Percentiles rank a stretch among this genome's conserved stretches.
Conservation (phyloP, 371 early-diverging fungal species). For the Lichtheimia ramosa region DNA sequence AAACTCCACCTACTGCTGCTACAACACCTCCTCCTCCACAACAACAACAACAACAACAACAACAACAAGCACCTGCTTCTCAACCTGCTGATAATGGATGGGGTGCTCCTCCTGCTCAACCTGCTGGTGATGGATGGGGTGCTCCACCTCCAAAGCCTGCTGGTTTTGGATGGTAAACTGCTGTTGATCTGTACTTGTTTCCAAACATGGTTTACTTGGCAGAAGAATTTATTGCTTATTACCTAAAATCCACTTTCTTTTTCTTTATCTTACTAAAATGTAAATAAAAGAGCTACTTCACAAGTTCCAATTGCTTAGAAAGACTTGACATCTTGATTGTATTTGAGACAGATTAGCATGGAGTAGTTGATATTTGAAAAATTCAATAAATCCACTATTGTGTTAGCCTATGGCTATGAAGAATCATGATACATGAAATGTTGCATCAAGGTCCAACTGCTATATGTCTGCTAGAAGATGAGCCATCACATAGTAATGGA, state of each 20-base stretch:
- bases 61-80: too few relatives aligned
- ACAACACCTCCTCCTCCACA: constrained; percentile 1
- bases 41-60: constrained; percentile 2
- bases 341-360: too few relatives aligned
- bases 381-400: too few relatives aligned
- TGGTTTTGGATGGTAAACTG: constrained; percentile 26
- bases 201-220: neutral
- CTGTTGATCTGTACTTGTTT: neutral
- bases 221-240: neutral
- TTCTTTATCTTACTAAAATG: neutral
- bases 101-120: constrained; percentile 24
- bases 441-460: too few relatives aligned
- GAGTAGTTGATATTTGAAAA: too few relatives aligned
- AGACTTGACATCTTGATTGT: too few relatives aligned
- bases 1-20: constrained; percentile 17
- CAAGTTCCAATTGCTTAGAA: too few relatives aligned
- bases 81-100: constrained; percentile 25
- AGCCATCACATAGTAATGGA: too few relatives aligned
- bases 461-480: too few relatives aligned
- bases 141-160: constrained; percentile 23
- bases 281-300: constrained; percentile 1
- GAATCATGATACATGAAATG: too few relatives aligned
- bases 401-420: too few relatives aligned
- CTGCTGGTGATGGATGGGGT: constrained; percentile 36
- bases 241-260: neutral